These are phyloP conservation scores for Cercospora zeae-maydis DNA, from an alignment of 2,329 filamentous ascomycete species.

Conservation along the genomic window DNA sequence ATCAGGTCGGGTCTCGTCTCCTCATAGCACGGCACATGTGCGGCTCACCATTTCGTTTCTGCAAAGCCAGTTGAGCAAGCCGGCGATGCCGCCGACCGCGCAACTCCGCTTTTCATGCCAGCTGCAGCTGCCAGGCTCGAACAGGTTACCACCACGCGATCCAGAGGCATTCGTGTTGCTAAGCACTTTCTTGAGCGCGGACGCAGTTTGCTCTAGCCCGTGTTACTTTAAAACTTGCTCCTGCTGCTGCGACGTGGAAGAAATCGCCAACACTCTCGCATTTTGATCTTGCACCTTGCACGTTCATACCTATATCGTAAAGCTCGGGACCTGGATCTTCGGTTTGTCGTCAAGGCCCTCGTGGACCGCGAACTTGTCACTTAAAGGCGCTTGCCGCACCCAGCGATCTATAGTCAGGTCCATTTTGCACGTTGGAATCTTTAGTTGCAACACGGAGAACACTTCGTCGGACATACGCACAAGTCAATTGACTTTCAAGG, in stretches of 20 bases:
- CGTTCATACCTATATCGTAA: background rate
- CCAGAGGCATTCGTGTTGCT: background rate
- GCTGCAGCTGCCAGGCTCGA: background rate
- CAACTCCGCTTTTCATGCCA: background rate
- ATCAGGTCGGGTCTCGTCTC: background rate
- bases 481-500: background rate
- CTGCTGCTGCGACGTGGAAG: background rate
- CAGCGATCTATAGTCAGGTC: background rate
- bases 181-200: background rate
- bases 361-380: background rate
- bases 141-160: background rate
- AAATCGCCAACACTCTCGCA: background rate
- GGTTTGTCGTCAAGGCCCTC: background rate
- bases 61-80: background rate
- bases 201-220: background rate
- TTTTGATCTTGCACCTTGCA: background rate
- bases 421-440: background rate
- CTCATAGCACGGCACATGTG: background rate
- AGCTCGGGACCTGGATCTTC: background rate
- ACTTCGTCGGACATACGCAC: background rate
- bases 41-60: background rate
- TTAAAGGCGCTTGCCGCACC: background rate
- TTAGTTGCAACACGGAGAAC: no score
- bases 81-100: background rate
- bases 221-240: conserved; percentile 5